These are phyloP conservation scores for Lactarius vividus DNA, from an alignment of 768 basidiomycete genomes.

Conservation along the genomic window DNA sequence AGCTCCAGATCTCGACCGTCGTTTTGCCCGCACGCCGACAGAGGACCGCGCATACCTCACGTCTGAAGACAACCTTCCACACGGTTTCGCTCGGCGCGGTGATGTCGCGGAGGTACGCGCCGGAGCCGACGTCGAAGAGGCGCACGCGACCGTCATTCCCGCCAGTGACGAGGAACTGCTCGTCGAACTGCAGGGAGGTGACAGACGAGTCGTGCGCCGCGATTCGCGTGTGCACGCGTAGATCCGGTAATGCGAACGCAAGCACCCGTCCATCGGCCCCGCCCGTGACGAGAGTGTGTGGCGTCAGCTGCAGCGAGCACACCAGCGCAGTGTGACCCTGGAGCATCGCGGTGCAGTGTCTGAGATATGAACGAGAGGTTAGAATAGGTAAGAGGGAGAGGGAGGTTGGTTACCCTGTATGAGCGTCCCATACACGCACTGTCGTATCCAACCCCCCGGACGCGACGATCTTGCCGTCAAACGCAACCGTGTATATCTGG, in stretches of 20 bases:
- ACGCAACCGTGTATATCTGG: conserved; percentile 90
- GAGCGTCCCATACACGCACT: conserved; percentile 95
- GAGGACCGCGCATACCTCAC: conserved; percentile 74
- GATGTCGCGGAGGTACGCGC: conserved; percentile 71
- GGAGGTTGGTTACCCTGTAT: conserved; percentile 52
- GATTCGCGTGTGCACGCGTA: conserved; percentile 53
- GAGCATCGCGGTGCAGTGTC: conserved; percentile 26
- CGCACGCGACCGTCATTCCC: conserved; percentile 85
- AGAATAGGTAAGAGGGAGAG: neutral
- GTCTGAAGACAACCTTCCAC: conserved; percentile 80
- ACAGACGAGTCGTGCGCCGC: conserved; percentile 88
- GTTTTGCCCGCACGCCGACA: conserved; percentile 80
- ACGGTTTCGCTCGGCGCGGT: conserved; percentile 75
- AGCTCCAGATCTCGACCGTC: conserved; percentile 84
- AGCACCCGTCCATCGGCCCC: conserved; percentile 87
- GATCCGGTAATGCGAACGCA: conserved; percentile 43
- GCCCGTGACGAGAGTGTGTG: conserved; percentile 84
- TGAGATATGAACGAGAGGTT: neutral
- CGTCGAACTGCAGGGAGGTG: conserved; percentile 85
- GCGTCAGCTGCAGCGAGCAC: conserved; percentile 32
- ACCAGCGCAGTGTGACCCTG: conserved; percentile 28
- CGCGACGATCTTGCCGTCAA: conserved; percentile 85
- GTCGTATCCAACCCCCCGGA: conserved; percentile 98
- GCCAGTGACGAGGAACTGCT: conserved; percentile 74
- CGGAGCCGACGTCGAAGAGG: conserved; percentile 66